Evolutionary conservation across 1,284 basidiomycete species (phyloP), one percentile per base, ranked within the genome.

Genomic region (Cutaneotrichosporon dermatis): DNA sequence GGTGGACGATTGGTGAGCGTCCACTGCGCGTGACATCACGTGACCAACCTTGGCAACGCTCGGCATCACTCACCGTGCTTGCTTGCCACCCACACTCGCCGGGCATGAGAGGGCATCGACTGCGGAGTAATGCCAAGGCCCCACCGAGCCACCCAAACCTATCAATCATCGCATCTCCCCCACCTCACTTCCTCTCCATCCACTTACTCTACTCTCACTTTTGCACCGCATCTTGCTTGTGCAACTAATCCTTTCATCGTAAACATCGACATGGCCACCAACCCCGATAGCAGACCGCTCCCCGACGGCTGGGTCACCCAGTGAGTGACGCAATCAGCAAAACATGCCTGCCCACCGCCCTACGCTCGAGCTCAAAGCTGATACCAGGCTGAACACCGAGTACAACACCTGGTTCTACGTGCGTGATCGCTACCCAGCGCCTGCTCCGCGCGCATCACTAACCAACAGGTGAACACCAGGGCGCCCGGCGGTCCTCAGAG

Each of bases 371-470:
- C 25, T 25, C 25, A 25, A 25, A 25, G 25, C 25, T 25, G 25
- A 25, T 25, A 25, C 25, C 25, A 76, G 74, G 54, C 76, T 72
- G 62, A 75, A 79, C 64, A 57, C 67, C 15, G 65, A 75, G n/a
- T 70, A 80, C 67, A 69, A 77, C 50, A 67, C 76, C 1, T 78
- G 75, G 75, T 80, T 78, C 69, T 80, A 79, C 66, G 76, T 25
- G 25, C 25, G 25, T 25, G 25, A 25, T 25, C 25, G 25, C 25
- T 25, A 25, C 25, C 25, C 25, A 25, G 25, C 25, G 25, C 25
- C 25, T 25, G 25, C 25, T 25, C 25, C 25, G 25, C 25, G 25
- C 25, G 25, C 25, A 25, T 25, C 25, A 25, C 25, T 25, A 25
- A 25, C 25, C 25, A 25, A 25, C 25, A 25, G 25, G 25, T 49